These are phyloP conservation scores for Aspergillus puulaauensis DNA, from an alignment of 2,329 filamentous ascomycete species.

Conservation along the genomic window DNA sequence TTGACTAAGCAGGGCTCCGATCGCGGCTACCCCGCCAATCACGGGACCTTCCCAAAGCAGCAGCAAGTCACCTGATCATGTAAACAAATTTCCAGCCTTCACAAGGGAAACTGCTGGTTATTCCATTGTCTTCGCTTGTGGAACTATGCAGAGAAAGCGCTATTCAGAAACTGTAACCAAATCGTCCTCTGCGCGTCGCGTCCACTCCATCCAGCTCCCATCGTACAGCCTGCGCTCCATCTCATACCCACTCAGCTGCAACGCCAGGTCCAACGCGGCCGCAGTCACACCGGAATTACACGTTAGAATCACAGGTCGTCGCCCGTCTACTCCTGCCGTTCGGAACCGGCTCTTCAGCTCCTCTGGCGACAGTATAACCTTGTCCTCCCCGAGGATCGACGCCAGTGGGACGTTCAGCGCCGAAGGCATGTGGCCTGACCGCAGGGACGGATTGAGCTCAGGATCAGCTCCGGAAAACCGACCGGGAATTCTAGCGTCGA, in stretches of 20 bases:
- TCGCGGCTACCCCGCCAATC: too few relatives aligned
- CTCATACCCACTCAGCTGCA: constrained; percentile 19
- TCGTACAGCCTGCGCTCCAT: constrained; percentile 27
- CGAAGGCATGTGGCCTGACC: constrained; percentile 26
- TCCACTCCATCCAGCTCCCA: constrained; percentile 35
- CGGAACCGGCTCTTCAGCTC: constrained; percentile 17
- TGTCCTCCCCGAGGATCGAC: constrained; percentile 17
- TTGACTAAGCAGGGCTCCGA: too few relatives aligned
- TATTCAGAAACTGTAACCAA: not conserved
- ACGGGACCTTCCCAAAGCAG: too few relatives aligned
- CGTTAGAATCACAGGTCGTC: constrained; percentile 20
- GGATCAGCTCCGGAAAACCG: constrained; percentile 21
- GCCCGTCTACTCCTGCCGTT: constrained; percentile 16
- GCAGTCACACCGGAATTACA: constrained; percentile 34
- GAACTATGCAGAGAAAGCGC: too few relatives aligned
- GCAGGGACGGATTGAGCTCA: constrained; percentile 16
- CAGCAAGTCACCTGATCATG: too few relatives aligned
- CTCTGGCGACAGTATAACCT: constrained; percentile 7
- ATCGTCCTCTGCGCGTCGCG: constrained; percentile 12
- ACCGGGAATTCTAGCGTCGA: constrained; percentile 21
- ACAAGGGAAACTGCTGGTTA: too few relatives aligned
- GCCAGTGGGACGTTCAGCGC: constrained; percentile 28
- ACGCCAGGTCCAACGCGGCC: constrained; percentile 25
- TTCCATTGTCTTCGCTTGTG: too few relatives aligned
- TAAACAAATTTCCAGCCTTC: too few relatives aligned